A percentile compares a stretch with the other conserved stretches of the same genome.
Conservation (phyloP, 2,329 filamentous ascomycete species). For the Leptographium lundbergii region DNA sequence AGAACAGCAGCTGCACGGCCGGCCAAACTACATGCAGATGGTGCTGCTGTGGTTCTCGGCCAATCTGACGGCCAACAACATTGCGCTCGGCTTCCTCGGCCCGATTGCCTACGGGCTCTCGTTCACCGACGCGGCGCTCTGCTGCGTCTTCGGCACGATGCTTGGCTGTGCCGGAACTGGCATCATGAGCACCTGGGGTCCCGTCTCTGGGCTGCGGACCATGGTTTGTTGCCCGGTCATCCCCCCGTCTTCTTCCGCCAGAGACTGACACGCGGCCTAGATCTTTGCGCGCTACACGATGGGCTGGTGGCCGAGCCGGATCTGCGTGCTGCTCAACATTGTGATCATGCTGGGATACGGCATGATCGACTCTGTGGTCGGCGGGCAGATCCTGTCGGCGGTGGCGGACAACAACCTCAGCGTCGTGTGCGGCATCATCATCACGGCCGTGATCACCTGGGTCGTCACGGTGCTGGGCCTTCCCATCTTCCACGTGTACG, state of each 20-base stretch:
- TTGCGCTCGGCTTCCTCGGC: conserved; percentile 20
- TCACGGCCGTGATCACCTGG: conserved; percentile 50
- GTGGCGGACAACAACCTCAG: conserved; percentile 46
- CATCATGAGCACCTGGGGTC: conserved; percentile 6
- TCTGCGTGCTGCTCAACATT: conserved; percentile 18
- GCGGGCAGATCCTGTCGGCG: conserved; percentile 55
- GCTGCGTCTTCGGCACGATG: conserved; percentile 6
- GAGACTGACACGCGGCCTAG: not conserved
- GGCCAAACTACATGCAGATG: conserved; percentile 22
- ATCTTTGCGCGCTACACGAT: conserved; percentile 17
- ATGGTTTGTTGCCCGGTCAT: conserved; percentile 5
- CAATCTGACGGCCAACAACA: conserved; percentile 30
- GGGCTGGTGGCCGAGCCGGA: conserved; percentile 21
- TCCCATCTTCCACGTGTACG: conserved; percentile 54
- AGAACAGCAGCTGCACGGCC: conserved; percentile 18
- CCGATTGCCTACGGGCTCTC: conserved; percentile 18
- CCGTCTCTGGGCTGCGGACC: conserved; percentile 6
- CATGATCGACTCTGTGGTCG: conserved; percentile 51
- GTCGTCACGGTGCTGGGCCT: conserved; percentile 56
- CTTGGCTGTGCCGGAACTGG: conserved; percentile 8
- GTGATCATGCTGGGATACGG: conserved; percentile 19
- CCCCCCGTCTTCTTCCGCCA: no score
- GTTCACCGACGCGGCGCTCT: conserved; percentile 16
- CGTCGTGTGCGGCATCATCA: conserved; percentile 53
- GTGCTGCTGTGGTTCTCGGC: conserved; percentile 31